Conservation (phyloP, 352 stramenopile genomes). For the Globisporangium paddicum region DNA sequence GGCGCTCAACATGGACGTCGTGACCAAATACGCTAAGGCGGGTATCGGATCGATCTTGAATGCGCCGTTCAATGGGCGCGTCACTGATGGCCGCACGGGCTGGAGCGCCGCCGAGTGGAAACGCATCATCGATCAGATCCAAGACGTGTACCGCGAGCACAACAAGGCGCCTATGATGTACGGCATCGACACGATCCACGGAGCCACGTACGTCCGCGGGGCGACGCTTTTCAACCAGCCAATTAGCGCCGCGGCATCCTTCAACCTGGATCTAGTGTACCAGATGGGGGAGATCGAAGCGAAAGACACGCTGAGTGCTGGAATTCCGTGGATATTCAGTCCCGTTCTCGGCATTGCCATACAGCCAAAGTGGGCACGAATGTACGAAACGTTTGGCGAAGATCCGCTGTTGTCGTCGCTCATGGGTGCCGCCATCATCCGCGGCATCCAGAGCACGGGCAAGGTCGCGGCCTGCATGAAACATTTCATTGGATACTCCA, state of each 20-base stretch:
- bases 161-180: conserved; percentile 71
- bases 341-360: conserved; percentile 82
- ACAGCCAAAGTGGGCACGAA: conserved; percentile 81
- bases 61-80: conserved; percentile 43
- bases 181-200: conserved; percentile 89
- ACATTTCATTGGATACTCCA: conserved; percentile 86
- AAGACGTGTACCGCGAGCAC: conserved; percentile 63
- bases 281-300: conserved; percentile 70
- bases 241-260: conserved; percentile 86
- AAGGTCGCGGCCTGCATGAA: conserved; percentile 85
- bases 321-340: conserved; percentile 90
- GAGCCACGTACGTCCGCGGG: conserved; percentile 83
- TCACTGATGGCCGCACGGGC: conserved; percentile 38
- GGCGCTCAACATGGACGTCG: conserved; percentile 42
- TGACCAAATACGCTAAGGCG: conserved; percentile 59
- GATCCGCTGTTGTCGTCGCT: conserved; percentile 70
- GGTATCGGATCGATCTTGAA: conserved; percentile 89
- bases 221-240: conserved; percentile 84
- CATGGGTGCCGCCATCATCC: conserved; percentile 69
- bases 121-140: conserved; percentile 58
- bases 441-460: conserved; percentile 72
- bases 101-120: conserved; percentile 74
- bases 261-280: conserved; percentile 75
- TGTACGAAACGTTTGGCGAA: conserved; percentile 94
- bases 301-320: conserved; percentile 82